These are phyloP conservation scores for Podospora comata DNA, from an alignment of 495 filamentous ascomycete species.

Conservation along the genomic window DNA sequence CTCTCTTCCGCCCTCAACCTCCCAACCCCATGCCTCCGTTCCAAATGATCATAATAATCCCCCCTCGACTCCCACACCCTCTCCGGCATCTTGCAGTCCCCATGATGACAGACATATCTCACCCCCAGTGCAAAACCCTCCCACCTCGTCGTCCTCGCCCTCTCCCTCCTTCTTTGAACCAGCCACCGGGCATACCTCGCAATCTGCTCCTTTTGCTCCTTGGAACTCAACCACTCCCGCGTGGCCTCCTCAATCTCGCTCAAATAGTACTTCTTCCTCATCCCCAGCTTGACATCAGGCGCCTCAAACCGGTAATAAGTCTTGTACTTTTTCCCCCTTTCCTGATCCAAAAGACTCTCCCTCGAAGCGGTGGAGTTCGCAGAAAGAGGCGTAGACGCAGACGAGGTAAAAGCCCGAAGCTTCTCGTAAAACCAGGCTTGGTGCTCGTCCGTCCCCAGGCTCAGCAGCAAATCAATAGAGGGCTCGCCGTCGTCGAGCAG, in stretches of 20 bases:
- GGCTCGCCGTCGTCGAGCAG: constrained; percentile 25
- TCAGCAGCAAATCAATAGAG: constrained; percentile 31
- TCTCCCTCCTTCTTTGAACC: constrained; percentile 22
- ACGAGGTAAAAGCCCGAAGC: constrained; percentile 13
- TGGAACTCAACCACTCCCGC: constrained; percentile 19
- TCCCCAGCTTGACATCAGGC: constrained; percentile 24
- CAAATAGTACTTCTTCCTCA: constrained; percentile 25
- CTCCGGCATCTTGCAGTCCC: constrained; percentile 19
- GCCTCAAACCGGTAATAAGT: constrained; percentile 34
- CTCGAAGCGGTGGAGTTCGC: background rate
- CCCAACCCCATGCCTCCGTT: constrained; percentile 22
- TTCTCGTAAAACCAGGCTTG: constrained; percentile 36
- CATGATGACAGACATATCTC: constrained; percentile 28
- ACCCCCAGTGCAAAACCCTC: constrained; percentile 36
- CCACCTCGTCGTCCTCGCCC: constrained; percentile 32
- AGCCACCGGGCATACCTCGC: constrained; percentile 24
- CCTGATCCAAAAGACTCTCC: constrained; percentile 7
- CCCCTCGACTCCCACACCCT: constrained; percentile 24
- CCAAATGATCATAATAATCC: constrained; percentile 32
- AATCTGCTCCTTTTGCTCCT: constrained; percentile 21
- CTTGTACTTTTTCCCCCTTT: constrained; percentile 24
- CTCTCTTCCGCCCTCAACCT: constrained; percentile 23
- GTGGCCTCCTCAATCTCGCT: constrained; percentile 32
- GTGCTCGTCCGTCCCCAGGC: constrained; percentile 34
- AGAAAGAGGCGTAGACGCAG: background rate